Percentiles rank a stretch among this genome's conserved stretches.
Evolutionary conservation across 2,329 filamentous ascomycete genomes (phyloP).

Genomic region (Gremmenia infestans): DNA sequence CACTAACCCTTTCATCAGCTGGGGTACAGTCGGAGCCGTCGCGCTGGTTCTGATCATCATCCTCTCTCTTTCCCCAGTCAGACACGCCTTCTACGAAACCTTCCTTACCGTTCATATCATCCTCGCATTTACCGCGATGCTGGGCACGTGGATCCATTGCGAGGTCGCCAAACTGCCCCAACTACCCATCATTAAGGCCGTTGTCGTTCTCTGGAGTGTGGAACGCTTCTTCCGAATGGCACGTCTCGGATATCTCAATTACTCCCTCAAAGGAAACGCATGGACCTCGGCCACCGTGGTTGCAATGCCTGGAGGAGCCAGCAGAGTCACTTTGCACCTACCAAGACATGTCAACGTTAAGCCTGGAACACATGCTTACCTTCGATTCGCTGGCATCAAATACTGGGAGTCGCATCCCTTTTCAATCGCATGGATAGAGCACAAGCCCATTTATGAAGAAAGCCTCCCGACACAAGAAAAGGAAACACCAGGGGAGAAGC

Average conservation of each 20-base stretch:
- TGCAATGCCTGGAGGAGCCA: constrained; percentile 63
- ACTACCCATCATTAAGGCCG: constrained; percentile 67
- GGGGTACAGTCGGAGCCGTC: constrained; percentile 55
- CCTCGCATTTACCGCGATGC: constrained; percentile 62
- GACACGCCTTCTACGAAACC: constrained; percentile 95
- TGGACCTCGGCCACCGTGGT: constrained; percentile 63
- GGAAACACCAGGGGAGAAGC: constrained; percentile 37
- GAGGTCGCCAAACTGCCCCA: constrained; percentile 59
- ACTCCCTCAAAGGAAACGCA: constrained; percentile 33
- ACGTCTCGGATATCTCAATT: constrained; percentile 63
- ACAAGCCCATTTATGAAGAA: constrained; percentile 36
- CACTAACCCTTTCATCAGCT: constrained; percentile 58
- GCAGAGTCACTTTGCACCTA: constrained; percentile 64
- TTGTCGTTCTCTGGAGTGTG: constrained; percentile 70
- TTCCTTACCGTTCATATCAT: constrained; percentile 85
- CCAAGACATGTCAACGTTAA: constrained; percentile 61
- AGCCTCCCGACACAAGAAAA: constrained; percentile 35
- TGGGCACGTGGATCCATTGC: constrained; percentile 75
- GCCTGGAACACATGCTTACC: constrained; percentile 70
- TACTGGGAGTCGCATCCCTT: constrained; percentile 74
- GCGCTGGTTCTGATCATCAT: constrained; percentile 63
- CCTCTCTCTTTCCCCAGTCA: constrained; percentile 69
- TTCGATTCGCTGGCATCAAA: constrained; percentile 62
- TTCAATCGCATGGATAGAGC: constrained; percentile 69
- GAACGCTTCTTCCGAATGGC: constrained; percentile 64